phyloP scores from a whole-genome alignment of 352 stramenopile genomes.

The Paralagenidium karlingii region DNA sequence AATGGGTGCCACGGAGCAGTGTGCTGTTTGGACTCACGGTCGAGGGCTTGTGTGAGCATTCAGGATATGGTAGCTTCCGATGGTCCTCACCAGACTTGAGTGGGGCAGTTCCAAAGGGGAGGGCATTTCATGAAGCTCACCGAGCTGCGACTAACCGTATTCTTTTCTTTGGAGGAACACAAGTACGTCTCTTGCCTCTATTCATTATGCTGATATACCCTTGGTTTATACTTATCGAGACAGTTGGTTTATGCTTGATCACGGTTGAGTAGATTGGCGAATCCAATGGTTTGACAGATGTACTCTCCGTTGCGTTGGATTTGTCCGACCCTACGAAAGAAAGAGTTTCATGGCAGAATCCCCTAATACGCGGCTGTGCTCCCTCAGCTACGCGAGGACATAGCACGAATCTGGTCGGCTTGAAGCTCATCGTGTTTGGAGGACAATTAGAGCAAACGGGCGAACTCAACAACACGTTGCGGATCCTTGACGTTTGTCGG shows the following conservation, averaged over 20 bases:
- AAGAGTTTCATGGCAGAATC: constrained; percentile 13
- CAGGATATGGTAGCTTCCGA: constrained; percentile 17
- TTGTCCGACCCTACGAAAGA: too few species aligned
- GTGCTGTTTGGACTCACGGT: too few species aligned
- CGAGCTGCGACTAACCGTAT: constrained; percentile 27
- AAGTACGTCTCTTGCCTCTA: constrained; percentile 14
- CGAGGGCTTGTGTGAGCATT: background rate
- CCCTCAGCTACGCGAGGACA: constrained; percentile 39
- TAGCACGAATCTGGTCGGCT: constrained; percentile 36
- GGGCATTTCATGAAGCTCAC: constrained; percentile 37
- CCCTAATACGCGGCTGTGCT: constrained; percentile 16
- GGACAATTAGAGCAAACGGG: constrained; percentile 34
- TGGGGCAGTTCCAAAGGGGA: constrained; percentile 14
- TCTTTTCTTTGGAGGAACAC: constrained; percentile 49
- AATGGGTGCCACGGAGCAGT: too few species aligned
- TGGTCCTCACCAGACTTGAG: constrained; percentile 31
- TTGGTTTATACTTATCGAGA: background rate
- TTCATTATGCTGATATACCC: background rate
- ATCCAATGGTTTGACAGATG: constrained; percentile 42
- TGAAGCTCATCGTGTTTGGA: constrained; percentile 47
- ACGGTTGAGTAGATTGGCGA: constrained; percentile 66
- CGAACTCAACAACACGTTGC: constrained; percentile 33
- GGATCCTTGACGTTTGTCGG: constrained; percentile 18
- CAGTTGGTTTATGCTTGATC: background rate
- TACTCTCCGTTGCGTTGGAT: constrained; percentile 13